These are phyloP conservation scores for Alternaria rosae DNA, from an alignment of 2,329 filamentous ascomycete genomes.

Conservation along the genomic window DNA sequence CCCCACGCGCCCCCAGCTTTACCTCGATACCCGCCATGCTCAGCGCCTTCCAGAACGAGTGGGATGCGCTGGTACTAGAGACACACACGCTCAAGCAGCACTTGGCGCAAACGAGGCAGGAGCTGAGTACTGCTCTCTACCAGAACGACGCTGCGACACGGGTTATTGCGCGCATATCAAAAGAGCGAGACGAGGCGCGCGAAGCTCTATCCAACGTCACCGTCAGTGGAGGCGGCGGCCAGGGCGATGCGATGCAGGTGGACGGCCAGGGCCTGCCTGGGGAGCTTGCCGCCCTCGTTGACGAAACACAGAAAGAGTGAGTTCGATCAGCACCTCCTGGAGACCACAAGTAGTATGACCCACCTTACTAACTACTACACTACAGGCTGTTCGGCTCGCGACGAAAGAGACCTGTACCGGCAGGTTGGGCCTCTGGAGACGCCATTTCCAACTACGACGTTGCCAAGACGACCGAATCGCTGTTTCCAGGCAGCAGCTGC, in stretches of 20 bases:
- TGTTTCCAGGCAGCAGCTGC: constrained; percentile 66
- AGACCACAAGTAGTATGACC: no score
- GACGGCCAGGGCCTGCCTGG: constrained; percentile 81
- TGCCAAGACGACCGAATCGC: constrained; percentile 60
- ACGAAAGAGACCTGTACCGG: constrained; percentile 85
- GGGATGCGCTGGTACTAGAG: constrained; percentile 92
- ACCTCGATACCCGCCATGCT: constrained; percentile 96
- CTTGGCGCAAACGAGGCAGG: constrained; percentile 86
- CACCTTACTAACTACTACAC: no score
- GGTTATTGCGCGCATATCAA: constrained; percentile 89
- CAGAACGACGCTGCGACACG: constrained; percentile 97
- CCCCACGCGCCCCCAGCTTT: constrained; percentile 87
- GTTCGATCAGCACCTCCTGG: no score
- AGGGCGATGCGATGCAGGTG: constrained; percentile 87
- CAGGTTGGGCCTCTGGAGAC: constrained; percentile 82
- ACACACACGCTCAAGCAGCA: constrained; percentile 91
- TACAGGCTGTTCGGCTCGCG: constrained; percentile 82
- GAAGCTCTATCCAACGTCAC: constrained; percentile 87
- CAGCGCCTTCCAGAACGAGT: constrained; percentile 96
- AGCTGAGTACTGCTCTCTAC: constrained; percentile 91
- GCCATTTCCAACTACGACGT: constrained; percentile 69
- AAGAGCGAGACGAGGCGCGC: constrained; percentile 89
- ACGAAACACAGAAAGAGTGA: constrained; percentile 81
- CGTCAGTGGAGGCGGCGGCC: constrained; percentile 65
- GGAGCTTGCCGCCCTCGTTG: constrained; percentile 73